Conservation (phyloP, 2,329 filamentous ascomycete species). For the Drechslerella dactyloides region DNA sequence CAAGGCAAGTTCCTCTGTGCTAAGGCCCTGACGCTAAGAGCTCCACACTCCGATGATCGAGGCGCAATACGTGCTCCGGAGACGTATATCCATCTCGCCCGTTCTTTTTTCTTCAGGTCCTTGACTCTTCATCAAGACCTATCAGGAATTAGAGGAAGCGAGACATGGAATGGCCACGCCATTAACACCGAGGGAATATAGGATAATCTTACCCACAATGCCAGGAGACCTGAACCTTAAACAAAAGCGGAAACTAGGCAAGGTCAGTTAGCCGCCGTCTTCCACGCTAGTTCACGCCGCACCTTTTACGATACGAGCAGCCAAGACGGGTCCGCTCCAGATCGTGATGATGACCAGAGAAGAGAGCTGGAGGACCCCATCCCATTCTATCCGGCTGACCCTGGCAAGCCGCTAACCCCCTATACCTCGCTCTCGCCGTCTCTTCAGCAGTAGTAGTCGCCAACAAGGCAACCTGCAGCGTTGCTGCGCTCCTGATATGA, state of each 20-base stretch:
- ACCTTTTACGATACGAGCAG: background rate
- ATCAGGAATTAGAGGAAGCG: constrained; percentile 36
- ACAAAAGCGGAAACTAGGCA: constrained; percentile 1
- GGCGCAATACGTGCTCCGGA: constrained; percentile 14
- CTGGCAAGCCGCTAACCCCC: background rate
- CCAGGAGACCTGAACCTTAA: background rate
- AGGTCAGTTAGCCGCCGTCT: background rate
- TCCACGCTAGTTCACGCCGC: background rate
- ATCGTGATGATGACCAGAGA: background rate
- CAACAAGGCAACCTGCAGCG: background rate
- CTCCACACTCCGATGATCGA: constrained; percentile 37
- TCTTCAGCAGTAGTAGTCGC: no score
- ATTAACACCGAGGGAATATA: background rate
- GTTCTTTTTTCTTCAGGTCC: background rate
- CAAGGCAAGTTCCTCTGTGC: background rate
- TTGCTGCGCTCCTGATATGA: background rate
- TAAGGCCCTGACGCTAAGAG: constrained; percentile 19
- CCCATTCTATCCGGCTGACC: background rate
- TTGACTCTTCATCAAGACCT: constrained; percentile 17
- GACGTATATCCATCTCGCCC: constrained; percentile 7
- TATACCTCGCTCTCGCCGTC: background rate
- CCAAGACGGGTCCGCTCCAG: background rate
- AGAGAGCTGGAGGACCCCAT: no score
- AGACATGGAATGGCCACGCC: constrained; percentile 31
- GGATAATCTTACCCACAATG: constrained; percentile 1